Evolutionary conservation across 2,329 filamentous ascomycete species (phyloP), one percentile per base, ranked within the genome.

Genomic region (Ceratocystiopsis brevicomis): DNA sequence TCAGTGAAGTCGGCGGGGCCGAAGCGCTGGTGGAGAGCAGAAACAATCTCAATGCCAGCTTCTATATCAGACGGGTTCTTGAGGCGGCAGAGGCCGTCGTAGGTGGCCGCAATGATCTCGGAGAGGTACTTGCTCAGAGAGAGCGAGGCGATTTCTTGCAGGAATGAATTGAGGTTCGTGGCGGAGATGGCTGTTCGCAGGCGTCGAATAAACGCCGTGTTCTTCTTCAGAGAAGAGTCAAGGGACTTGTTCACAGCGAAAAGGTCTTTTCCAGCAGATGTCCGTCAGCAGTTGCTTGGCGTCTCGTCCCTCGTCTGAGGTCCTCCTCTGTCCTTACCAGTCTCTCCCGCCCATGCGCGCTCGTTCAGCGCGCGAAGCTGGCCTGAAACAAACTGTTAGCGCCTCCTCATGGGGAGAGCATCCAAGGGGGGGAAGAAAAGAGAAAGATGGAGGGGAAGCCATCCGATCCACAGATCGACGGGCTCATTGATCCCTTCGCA

Each of bases 171-270:
- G 44, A 87, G 76, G 44, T 81, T 83, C 45, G 85, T 69, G 40
- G 83, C 65, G 49, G 81, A 87, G 49, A 96, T 78, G 47, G 85
- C 83, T 46, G 88, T 95, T 53, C 88, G 83, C 44, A 96, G 70
- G 55, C 88, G 84, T 63, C 94, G 95, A 57, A 96, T 96, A 60
- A 96, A 95, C 51, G 87, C 86, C 4, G 88, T 96, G 55, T 96
- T 96, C 68, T 95, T 96, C 66, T 94, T 95, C 60, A 96, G 70
- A 42, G 87, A 90, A 42, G 88, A 94, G 61, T 96, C 88, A 56
- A 96, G 78, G 30, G 82, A 81, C 56, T 73, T 72, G 59, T 75
- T 78, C 52, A 90, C 77, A 43, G 74, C 63, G 56, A 92, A 85
- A 49, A 92, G 65, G 66, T 83, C 86, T 92, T 30, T 30, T 2